These are phyloP conservation scores for Anethum foeniculum DNA, from an alignment of 140 eudicot species.

Conservation along the genomic window DNA sequence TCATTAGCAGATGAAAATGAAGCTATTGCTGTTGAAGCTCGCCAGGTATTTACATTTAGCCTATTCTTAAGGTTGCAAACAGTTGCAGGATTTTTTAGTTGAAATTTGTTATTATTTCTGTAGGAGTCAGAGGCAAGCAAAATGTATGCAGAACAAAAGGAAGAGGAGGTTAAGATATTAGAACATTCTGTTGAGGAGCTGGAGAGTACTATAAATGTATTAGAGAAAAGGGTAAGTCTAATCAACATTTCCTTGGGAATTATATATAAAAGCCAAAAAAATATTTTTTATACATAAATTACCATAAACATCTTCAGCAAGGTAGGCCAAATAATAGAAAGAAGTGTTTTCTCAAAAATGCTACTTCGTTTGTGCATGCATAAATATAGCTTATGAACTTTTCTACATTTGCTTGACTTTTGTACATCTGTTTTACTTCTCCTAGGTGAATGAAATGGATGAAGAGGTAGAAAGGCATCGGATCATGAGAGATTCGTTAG, in stretches of 20 bases:
- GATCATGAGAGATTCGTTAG: conserved; percentile 52
- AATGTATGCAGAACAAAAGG: conserved; percentile 78
- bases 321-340: background rate
- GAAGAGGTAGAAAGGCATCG: conserved; percentile 63
- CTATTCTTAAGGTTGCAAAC: conserved; percentile 6
- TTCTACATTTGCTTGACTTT: background rate
- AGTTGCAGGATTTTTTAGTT: background rate
- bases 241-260: conserved; percentile 2
- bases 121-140: conserved; percentile 80
- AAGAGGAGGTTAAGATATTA: conserved; percentile 83
- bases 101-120: conserved; percentile 15
- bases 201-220: conserved; percentile 64
- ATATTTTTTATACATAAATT: background rate
- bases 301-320: background rate
- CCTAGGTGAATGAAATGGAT: conserved; percentile 77
- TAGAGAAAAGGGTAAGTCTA: conserved; percentile 70
- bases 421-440: conserved; percentile 6
- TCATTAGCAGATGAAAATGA: conserved; percentile 85
- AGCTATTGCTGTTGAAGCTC: conserved; percentile 81
- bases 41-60: conserved; percentile 44
- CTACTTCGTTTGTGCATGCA: conserved; percentile 6
- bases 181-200: conserved; percentile 82
- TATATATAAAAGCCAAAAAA: background rate
- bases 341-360: background rate
- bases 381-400: background rate